Evolutionary conservation across 495 filamentous ascomycete genomes (phyloP), one percentile per base, ranked within the genome.

Genomic region (Xylaria scruposa): DNA sequence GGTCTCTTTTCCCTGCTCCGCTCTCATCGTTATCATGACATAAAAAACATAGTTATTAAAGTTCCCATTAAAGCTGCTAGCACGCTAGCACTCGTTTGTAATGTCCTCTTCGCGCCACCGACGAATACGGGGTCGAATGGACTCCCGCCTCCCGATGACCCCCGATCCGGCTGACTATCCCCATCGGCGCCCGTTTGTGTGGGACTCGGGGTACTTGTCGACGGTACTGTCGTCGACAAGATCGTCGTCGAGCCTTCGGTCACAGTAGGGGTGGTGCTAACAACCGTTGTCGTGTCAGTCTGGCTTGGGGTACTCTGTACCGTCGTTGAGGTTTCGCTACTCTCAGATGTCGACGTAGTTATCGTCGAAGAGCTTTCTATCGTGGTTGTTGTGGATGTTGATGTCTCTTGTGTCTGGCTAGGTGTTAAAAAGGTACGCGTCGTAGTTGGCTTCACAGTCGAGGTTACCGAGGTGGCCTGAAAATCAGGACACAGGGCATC

Each of bases 401-500:
- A 49, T 13, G 72, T 77, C 63, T 54, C 42, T 64, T 36, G 46
- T 46, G 61, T 66, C 61, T 65, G 47, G 15, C 60, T 72, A 44
- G 63, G 53, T 51, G 70, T 67, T 62, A 51, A 54, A 66, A 58
- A 71, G 40, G 61, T 71, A 31, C 58, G 66, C 21, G 74, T 73
- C 26, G 74, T 47, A 31, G 70, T 63, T 49, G 70, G 74, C 15
- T 69, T 61, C 40, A 71, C 68, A 31, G 77, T 76, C 59, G 56
- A 60, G 9, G 71, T 75, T 5, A 74, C 60, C 24, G 73, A 72
- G 38, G 74, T 75, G 31, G 72, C 31, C 42, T 72, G 49, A 36
- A 70, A 66, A 19, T 72, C 73, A 26, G 82, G 78, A 60, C 83
- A 85, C n/a, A 85, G 62, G 12, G 79, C 62, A 38, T 74, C 64